Conservation (phyloP, 805 yeast species). For the Wickerhamia fluorescens region DNA sequence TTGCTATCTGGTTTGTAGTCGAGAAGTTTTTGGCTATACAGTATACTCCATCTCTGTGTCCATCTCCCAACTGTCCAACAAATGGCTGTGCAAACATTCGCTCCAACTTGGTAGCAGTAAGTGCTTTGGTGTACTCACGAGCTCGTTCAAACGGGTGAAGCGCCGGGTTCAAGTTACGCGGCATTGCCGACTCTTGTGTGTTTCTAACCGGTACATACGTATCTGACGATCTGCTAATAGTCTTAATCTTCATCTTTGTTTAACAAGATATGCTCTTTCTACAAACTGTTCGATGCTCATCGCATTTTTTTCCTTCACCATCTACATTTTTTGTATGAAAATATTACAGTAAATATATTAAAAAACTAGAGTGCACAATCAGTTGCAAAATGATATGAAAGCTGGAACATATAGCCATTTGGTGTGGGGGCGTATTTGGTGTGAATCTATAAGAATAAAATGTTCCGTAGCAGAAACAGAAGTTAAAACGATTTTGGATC, state of each 20-base stretch:
- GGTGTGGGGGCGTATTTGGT: no score
- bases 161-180: constrained; percentile 88
- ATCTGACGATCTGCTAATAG: constrained; percentile 85
- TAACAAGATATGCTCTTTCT: no score
- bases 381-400: no score
- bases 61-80: constrained; percentile 88
- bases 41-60: constrained; percentile 94
- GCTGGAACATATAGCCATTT: no score
- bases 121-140: constrained; percentile 89
- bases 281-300: no score
- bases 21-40: constrained; percentile 72
- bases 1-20: constrained; percentile 67
- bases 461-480: no score
- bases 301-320: no score
- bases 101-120: constrained; percentile 92
- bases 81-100: constrained; percentile 98
- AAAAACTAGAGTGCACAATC: no score
- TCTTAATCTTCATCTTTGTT: constrained; percentile 65
- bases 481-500: no score
- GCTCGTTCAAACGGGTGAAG: constrained; percentile 97
- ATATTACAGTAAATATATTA: no score
- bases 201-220: constrained; percentile 87
- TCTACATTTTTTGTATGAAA: no score
- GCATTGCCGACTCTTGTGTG: constrained; percentile 79
- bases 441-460: no score